phyloP scores from a whole-genome alignment of 2,329 filamentous ascomycete species.

The Tolypocladium ophioglossoides region DNA sequence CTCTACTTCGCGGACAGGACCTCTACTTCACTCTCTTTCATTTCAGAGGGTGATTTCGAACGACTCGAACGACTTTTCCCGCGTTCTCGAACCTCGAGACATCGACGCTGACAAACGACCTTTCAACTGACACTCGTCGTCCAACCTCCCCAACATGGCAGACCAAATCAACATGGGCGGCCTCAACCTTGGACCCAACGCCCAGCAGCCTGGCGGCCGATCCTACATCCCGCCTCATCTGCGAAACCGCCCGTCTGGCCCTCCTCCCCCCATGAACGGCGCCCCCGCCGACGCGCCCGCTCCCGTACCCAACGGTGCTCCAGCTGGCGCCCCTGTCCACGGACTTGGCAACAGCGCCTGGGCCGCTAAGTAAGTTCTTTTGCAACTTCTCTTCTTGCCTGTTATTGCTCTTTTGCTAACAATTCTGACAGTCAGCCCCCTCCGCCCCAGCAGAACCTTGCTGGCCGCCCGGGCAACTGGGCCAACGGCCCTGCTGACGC shows the following conservation, averaged over 20 bases:
- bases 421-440: neutral
- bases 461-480: constrained; percentile 24
- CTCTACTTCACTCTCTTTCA: constrained; percentile 15
- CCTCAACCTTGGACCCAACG: constrained; percentile 49
- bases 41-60: constrained; percentile 18
- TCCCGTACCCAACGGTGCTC: constrained; percentile 6
- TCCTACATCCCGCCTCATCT: constrained; percentile 84
- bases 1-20: constrained; percentile 17
- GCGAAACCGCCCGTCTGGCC: constrained; percentile 36
- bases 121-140: constrained; percentile 12
- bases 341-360: constrained; percentile 40
- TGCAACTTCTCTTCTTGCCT: neutral
- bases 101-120: neutral
- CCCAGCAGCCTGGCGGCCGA: constrained; percentile 29
- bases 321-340: constrained; percentile 11
- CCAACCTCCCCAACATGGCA: constrained; percentile 49
- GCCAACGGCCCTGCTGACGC: constrained; percentile 11
- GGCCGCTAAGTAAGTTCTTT: constrained; percentile 33
- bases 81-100: neutral
- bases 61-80: constrained; percentile 5
- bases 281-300: neutral
- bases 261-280: constrained; percentile 9
- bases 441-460: constrained; percentile 11
- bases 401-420: neutral
- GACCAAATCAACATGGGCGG: constrained; percentile 76